Base-by-base conservation (phyloP, 73 alveolate genomes). In the Blepharisma japonicum region DNA sequence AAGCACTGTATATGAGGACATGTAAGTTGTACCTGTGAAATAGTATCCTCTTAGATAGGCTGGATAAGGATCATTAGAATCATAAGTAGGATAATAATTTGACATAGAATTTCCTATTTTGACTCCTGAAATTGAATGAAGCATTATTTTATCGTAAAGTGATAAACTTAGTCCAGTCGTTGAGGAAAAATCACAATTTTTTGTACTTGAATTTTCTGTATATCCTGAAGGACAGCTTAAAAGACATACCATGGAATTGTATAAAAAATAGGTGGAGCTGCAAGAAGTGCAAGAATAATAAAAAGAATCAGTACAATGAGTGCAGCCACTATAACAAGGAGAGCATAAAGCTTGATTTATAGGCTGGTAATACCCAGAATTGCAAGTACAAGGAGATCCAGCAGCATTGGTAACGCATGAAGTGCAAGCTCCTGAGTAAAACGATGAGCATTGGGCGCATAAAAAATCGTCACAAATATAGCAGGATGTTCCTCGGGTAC, bases 341-440 rank as follows among this genome's bases (percentile, higher is more conserved):
- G 74, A 20, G 5, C 74, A 61, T 9, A 9, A 0, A 14, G 14
- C 23, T 18, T 20, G 11, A 9, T 8, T 61, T 8, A 2, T 9
- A 25, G 14, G 47, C 74, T 39, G 23, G 48, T 18, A 61, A 25
- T 61, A 61, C 18, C 23, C 14, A n/a, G 47, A 9, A 61, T 61
- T 61, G 47, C 74, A 61, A 25, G 50, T 61, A 5, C 74, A 61
- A 61, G 74, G 74, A 20, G 14, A 8, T 5, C 74, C 74, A 1
- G 74, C 14, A 18, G 74, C 74, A 61, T 61, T 61, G 14, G 74
- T 25, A 14, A 61, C 23, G 47, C 74, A 61, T 14, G 74, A 20
- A 0, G 38, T 25, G 5, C 74, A 61, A 25, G 74, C 5, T 18
- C 74, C 74, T 20, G 50, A 20, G 4, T 1, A n/a, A 20, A 61